A percentile compares a stretch with the other conserved stretches of the same genome.
These are phyloP conservation scores for Gossypioides kirkii DNA, from an alignment of 345 rosid genomes.

Conservation along the genomic window DNA sequence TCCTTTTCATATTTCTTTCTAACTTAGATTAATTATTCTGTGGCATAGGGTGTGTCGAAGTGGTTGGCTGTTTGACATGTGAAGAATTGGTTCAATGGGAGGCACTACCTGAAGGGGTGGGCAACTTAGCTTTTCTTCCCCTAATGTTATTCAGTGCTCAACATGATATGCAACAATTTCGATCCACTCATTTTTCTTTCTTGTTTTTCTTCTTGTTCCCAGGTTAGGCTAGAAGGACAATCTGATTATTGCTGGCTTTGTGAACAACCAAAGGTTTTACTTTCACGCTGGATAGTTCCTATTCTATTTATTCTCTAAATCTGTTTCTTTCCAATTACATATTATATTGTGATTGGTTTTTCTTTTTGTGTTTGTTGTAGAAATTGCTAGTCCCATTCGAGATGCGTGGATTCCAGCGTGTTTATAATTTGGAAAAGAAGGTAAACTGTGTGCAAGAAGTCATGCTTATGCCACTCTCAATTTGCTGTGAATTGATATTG, in stretches of 20 bases:
- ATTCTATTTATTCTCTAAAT: neutral
- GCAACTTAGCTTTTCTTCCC: neutral
- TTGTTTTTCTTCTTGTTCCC: neutral
- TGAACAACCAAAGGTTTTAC: slow-evolving; percentile 70
- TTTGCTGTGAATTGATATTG: neutral
- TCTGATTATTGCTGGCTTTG: slow-evolving; percentile 94
- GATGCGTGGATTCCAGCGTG: slow-evolving; percentile 87
- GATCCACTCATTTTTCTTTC: neutral
- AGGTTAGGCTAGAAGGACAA: slow-evolving; percentile 91
- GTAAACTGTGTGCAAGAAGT: slow-evolving; percentile 26
- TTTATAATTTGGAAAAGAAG: slow-evolving; percentile 93
- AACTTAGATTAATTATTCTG: neutral
- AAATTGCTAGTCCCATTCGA: slow-evolving; percentile 82
- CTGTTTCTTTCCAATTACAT: neutral
- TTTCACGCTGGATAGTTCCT: slow-evolving; percentile 7
- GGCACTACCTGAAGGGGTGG: slow-evolving; percentile 52
- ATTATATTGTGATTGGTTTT: neutral
- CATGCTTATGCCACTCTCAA: neutral
- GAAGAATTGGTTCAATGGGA: slow-evolving; percentile 61
- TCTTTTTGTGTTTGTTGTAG: slow-evolving; percentile 26
- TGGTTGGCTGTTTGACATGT: slow-evolving; percentile 52
- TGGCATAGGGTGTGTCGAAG: slow-evolving; percentile 52
- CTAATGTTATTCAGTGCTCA: neutral
- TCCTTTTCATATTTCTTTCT: neutral
- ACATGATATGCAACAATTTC: neutral